Percentiles rank a stretch among this genome's conserved stretches.
phyloP scores from a whole-genome alignment of 2,329 filamentous ascomycete genomes.

The Colletotrichum camelliae region DNA sequence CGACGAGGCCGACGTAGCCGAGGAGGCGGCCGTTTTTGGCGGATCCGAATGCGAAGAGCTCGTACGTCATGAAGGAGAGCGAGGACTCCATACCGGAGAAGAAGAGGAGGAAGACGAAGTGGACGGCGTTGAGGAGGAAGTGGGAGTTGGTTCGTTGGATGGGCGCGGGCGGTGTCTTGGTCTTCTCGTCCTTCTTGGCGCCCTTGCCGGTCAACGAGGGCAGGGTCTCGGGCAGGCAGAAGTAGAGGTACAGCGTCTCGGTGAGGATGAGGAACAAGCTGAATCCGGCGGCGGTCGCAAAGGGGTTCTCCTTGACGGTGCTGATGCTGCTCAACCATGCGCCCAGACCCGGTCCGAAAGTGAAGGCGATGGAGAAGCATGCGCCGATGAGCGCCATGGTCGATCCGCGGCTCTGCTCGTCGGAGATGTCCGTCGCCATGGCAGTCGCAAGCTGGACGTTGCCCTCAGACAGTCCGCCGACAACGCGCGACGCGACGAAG shows the following conservation, averaged over 20 bases:
- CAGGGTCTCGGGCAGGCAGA: conserved; percentile 84
- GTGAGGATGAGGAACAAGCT: conserved; percentile 83
- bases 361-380: conserved; percentile 97
- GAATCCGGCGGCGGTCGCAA: conserved; percentile 89
- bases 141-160: conserved; percentile 79
- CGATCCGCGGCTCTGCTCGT: conserved; percentile 80
- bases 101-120: conserved; percentile 92
- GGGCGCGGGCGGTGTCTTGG: conserved; percentile 24
- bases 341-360: conserved; percentile 90
- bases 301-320: conserved; percentile 85
- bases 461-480: conserved; percentile 93
- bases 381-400: conserved; percentile 97
- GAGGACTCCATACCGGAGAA: conserved; percentile 99
- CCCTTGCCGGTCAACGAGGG: conserved; percentile 56
- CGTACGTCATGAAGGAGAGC: conserved; percentile 95
- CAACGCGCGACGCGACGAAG: conserved; percentile 89
- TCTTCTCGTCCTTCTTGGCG: conserved; percentile 20
- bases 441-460: conserved; percentile 96
- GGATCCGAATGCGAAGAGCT: conserved; percentile 84
- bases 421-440: conserved; percentile 95
- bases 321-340: conserved; percentile 82
- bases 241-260: conserved; percentile 89
- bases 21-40: conserved; percentile 84
- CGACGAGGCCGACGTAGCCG: conserved; percentile 89
- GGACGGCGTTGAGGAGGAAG: conserved; percentile 79